Percentiles rank a stretch among this genome's conserved stretches.
Conservation (phyloP, 2,329 filamentous ascomycete species). For the Aspergillus fischeri region DNA sequence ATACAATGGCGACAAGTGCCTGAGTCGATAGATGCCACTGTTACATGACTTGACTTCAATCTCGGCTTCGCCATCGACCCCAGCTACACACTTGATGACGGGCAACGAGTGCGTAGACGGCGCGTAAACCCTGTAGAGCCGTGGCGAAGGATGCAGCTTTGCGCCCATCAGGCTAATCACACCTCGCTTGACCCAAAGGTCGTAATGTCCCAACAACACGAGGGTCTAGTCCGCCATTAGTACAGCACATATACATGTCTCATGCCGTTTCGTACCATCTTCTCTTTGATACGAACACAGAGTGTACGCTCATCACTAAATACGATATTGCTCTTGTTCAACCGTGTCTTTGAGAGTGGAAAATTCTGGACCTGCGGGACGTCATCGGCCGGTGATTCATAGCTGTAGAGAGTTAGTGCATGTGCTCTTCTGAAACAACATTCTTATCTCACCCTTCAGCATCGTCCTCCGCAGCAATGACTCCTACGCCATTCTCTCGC, state of each 20-base stretch:
- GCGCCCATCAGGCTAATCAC: conserved; percentile 56
- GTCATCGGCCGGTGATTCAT: conserved; percentile 29
- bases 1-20: conserved; percentile 49
- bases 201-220: conserved; percentile 50
- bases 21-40: conserved; percentile 42
- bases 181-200: conserved; percentile 54
- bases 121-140: conserved; percentile 49
- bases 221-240: conserved; percentile 35
- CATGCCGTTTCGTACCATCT: conserved; percentile 25
- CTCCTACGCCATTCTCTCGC: conserved; percentile 20
- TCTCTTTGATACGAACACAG: conserved; percentile 39
- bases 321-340: conserved; percentile 35
- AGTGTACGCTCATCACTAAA: conserved; percentile 35
- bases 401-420: conserved; percentile 20
- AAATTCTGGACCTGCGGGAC: conserved; percentile 35
- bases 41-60: conserved; percentile 47
- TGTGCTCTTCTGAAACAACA: neutral
- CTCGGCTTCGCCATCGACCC: conserved; percentile 42
- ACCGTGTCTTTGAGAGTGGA: conserved; percentile 34
- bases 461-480: conserved; percentile 21
- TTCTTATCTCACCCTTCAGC: conserved; percentile 21
- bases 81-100: conserved; percentile 45
- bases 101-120: conserved; percentile 56
- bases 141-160: conserved; percentile 47
- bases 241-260: neutral